Conservation (phyloP, 2,329 filamentous ascomycete species). For the Fusarium bactridioides region DNA sequence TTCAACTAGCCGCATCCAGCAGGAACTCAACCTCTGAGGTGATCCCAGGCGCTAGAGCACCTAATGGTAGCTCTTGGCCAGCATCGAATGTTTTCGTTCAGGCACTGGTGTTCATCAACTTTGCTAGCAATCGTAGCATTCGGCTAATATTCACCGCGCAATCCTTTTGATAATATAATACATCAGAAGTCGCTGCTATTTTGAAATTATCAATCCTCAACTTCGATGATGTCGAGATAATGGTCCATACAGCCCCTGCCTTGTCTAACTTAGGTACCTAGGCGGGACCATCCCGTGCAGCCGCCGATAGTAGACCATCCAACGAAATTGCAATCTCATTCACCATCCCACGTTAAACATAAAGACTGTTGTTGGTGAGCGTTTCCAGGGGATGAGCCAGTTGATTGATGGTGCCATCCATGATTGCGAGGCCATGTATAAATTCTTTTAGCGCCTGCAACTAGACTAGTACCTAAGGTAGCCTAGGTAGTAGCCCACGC, state of each 20-base stretch:
- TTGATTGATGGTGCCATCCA: conserved; percentile 5
- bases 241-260: conserved; percentile 6
- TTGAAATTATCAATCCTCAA: background rate
- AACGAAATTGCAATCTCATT: conserved; percentile 19
- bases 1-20: conserved; percentile 29
- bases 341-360: conserved; percentile 17
- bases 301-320: conserved; percentile 18
- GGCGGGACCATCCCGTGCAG: conserved; percentile 23
- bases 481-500: background rate
- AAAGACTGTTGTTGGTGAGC: background rate
- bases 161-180: background rate
- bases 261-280: background rate
- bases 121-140: background rate
- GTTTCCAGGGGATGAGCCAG: background rate
- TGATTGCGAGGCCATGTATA: conserved; percentile 6
- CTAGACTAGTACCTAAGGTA: background rate
- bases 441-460: background rate
- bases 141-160: background rate
- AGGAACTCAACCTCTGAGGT: background rate
- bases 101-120: background rate
- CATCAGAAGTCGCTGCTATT: background rate
- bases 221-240: conserved; percentile 24
- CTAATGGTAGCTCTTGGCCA: background rate
- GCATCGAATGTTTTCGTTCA: background rate
- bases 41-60: background rate